Base-by-base conservation (phyloP, 106 monocot species). In the Apostasia shenzhenica region DNA sequence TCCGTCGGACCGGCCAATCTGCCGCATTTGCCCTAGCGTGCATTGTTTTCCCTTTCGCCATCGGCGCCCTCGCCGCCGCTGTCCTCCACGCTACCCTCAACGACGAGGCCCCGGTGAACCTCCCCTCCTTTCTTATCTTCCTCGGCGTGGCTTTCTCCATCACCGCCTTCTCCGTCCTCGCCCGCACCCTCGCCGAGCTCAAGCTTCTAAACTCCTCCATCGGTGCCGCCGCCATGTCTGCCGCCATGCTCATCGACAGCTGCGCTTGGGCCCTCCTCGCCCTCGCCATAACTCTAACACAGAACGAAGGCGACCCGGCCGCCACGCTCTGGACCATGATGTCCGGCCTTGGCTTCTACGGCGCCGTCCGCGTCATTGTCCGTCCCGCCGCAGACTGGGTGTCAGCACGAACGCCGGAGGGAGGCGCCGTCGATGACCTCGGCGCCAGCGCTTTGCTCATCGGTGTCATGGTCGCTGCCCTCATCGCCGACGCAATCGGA, bases 401-500 rank as follows among this genome's bases (percentile, higher is more conserved):
- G 12, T 39, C 71, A 5, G 11, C 60, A 1, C 69, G 56, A 1
- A 80, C 81, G 0, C 78, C 79, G 0, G 89, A 89, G 52, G 86
- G 86, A 1, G 84, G 87, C 54, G 45, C 48, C 14, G 63, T 94
- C 1, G 66, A 73, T 44, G 89, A 90, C 11, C 6, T 70, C 3
- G 62, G 80, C 58, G 66, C 79, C 6, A 73, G 75, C 45, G 44
- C 63, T 9, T 70, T 86, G 12, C 79, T 89, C 0, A 61, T 74
- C 14, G 74, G 72, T 0, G 89, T 94, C 45, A 69, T 94, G 72
- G 67, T 82, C 12, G 73, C 64, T 5, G 78, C 66, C 2, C 45
- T 78, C 57, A 26, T 70, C 10, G 72, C 82, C 1, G 90, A 93
- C 45, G 64, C 72, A 40, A 70, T 94, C 7, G 94, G 94, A 2